Evolutionary conservation across 345 rosid species (phyloP).

Genomic region (Hirschfeldia incana): DNA sequence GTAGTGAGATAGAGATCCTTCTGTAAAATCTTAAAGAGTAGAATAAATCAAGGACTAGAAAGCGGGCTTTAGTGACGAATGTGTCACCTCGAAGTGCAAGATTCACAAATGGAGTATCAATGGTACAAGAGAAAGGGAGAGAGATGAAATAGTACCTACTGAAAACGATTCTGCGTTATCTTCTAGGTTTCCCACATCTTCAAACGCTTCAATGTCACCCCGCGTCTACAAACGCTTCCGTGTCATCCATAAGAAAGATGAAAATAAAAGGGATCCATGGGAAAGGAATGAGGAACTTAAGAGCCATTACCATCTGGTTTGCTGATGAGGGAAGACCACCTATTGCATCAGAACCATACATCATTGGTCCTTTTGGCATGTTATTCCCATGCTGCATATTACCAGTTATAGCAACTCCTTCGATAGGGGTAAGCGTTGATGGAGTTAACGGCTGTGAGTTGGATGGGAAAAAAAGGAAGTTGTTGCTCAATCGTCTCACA

Average conservation of each 20-base stretch:
- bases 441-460: constrained; percentile 98
- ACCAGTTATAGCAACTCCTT: constrained; percentile 72
- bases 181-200: constrained; percentile 47
- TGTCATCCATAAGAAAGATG: constrained; percentile 11
- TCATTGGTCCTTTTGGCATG: constrained; percentile 79
- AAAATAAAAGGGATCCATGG: constrained; percentile 2
- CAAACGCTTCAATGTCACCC: constrained; percentile 75
- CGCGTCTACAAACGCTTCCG: constrained; percentile 43
- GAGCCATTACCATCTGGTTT: constrained; percentile 75
- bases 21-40: no score
- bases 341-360: constrained; percentile 86
- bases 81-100: no score
- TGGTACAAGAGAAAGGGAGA: no score
- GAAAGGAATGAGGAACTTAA: constrained; percentile 17
- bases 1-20: no score
- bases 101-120: no score
- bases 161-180: no score
- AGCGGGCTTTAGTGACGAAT: no score
- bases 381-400: constrained; percentile 75
- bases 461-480: constrained; percentile 48
- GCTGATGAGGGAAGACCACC: constrained; percentile 81
- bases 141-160: no score
- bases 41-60: no score
- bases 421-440: constrained; percentile 85
- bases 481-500: constrained; percentile 28